These are phyloP conservation scores for Anthoceros angustus DNA, from an alignment of 225 moss, liverwort and hornwort species.

Conservation along the genomic window DNA sequence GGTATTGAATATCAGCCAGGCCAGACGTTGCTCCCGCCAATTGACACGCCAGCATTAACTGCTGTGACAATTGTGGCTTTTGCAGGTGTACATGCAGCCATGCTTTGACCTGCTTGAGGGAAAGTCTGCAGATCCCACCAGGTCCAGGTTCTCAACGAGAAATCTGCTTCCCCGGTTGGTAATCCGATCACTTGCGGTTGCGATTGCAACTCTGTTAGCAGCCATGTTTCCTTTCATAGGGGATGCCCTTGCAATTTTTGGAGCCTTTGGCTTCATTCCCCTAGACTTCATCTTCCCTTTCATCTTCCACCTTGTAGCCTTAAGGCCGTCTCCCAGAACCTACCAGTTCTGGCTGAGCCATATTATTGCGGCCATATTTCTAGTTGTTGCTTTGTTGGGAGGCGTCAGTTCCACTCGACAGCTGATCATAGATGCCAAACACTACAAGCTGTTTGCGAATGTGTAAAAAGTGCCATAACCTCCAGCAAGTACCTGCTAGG, in stretches of 20 bases:
- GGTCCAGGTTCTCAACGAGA: slow-evolving; percentile 22
- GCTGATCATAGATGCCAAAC: slow-evolving; percentile 27
- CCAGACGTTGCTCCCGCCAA: neutral
- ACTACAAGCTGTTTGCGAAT: slow-evolving; percentile 18
- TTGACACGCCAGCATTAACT: neutral
- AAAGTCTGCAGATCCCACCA: slow-evolving; percentile 15
- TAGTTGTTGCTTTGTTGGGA: slow-evolving; percentile 30
- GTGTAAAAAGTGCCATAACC: slow-evolving; percentile 1
- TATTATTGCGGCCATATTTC: slow-evolving; percentile 22
- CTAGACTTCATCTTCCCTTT: slow-evolving; percentile 53
- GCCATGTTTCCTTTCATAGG: slow-evolving; percentile 58
- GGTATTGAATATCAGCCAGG: neutral
- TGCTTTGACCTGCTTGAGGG: slow-evolving; percentile 54
- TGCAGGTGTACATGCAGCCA: slow-evolving; percentile 53
- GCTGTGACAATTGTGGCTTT: neutral
- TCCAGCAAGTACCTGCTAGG: neutral
- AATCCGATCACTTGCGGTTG: slow-evolving; percentile 29
- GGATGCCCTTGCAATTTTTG: slow-evolving; percentile 41
- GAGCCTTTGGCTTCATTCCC: slow-evolving; percentile 55
- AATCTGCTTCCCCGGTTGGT: slow-evolving; percentile 33
- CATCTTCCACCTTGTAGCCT: slow-evolving; percentile 36
- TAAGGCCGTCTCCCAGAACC: slow-evolving; percentile 22
- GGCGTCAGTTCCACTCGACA: slow-evolving; percentile 42
- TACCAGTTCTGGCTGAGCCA: slow-evolving; percentile 38
- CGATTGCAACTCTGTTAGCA: slow-evolving; percentile 31